phyloP scores from a whole-genome alignment of 73 alveolate genomes.

The Symbiodinium pilosum region DNA sequence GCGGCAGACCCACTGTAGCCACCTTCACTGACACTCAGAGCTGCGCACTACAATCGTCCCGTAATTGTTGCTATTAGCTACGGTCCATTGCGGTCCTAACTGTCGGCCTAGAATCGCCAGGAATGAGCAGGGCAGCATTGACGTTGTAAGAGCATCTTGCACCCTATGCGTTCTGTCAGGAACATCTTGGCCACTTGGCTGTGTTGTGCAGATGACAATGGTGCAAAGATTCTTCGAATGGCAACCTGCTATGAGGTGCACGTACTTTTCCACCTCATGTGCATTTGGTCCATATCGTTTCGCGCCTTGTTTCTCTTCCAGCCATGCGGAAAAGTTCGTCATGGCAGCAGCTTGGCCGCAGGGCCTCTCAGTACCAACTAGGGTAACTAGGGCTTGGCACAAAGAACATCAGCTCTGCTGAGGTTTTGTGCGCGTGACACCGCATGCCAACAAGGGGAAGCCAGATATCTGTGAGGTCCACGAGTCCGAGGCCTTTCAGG shows the following conservation, averaged over 20 bases:
- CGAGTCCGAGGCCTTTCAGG: conserved; percentile 90
- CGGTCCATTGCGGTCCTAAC: too few relatives aligned
- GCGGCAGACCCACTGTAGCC: too few relatives aligned
- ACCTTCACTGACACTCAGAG: too few relatives aligned
- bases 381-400: neutral
- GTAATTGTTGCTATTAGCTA: too few relatives aligned
- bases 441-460: conserved; percentile 94
- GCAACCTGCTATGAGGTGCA: conserved; percentile 39
- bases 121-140: too few relatives aligned
- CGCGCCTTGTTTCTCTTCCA: conserved; percentile 62
- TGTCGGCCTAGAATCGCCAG: too few relatives aligned
- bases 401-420: neutral
- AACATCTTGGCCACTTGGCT: conserved; percentile 40
- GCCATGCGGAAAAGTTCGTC: conserved; percentile 34
- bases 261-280: conserved; percentile 83
- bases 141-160: too few relatives aligned
- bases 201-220: neutral
- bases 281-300: conserved; percentile 90
- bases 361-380: too few relatives aligned
- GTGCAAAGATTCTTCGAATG: neutral
- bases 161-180: too few relatives aligned
- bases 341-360: conserved; percentile 53
- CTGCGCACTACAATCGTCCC: too few relatives aligned
- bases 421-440: conserved; percentile 93
- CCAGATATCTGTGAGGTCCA: conserved; percentile 74